Evolutionary conservation across 129 eudicot species (phyloP), one percentile per base, ranked within the genome.

Genomic region (Flaveria ramosissima): DNA sequence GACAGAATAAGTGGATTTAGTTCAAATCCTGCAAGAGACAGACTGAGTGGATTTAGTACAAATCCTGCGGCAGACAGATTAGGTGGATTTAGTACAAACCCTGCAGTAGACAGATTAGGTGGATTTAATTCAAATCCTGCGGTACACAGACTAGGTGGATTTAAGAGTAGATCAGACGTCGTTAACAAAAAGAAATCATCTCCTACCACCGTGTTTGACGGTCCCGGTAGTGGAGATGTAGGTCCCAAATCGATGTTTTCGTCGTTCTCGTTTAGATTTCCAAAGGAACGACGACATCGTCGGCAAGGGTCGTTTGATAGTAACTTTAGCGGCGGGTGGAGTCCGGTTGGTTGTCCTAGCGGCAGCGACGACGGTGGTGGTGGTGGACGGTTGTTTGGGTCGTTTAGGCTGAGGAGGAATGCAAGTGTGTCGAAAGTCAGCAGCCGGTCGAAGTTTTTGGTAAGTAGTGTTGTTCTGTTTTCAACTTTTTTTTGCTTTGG

Each of bases 171-270:
- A 36, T 36, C 7, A 36, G 41, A 36, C 6, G 41, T 1, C 0
- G 7, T 36, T 36, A 5, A 36, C 41, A 36, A 5, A 36, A 36
- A 36, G 41, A 36, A 36, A 75, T 82, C 87, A 72, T 92, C 98
- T 12, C 98, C 96, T 23, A 92, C 90, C 16, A 88, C 92, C 2
- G 96, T 92, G 11, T 83, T 92, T 7, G 92, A 92, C 15, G 96
- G 93, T 1, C 96, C 97, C 3, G 69, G 93, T 1, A 93, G 93
- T 3, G 69, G 75, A 14, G 80, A 68, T 30, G 77, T 74, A 14
- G 45, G 55, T 13, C 77, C 77, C 72, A 84, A 73, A 61, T 70
- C 89, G 9, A 12, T 75, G n/a, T 50, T 87, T 2, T 78, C 74
- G 0, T 86, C 85, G 10, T 82, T 89, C 39, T 85, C 92, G 0